phyloP scores from a whole-genome alignment of 306 rosid genomes.

The Malus sieversii region DNA sequence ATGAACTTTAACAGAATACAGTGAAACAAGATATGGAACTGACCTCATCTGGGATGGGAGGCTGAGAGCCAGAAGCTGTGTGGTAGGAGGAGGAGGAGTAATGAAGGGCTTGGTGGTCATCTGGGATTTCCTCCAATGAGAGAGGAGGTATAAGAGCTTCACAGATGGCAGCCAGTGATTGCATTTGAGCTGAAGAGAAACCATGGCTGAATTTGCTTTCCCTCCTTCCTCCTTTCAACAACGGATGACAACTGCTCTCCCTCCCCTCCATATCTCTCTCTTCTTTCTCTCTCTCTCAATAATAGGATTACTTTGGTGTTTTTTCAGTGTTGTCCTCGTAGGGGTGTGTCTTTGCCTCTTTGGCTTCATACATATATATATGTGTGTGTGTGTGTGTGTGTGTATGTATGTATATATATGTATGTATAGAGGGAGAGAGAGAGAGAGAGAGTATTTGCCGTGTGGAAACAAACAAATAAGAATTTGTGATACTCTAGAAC shows the following conservation, averaged over 20 bases:
- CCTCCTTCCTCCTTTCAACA: conserved; percentile 42
- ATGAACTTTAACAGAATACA: neutral
- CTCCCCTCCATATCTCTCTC: conserved; percentile 18
- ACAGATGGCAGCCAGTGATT: conserved; percentile 53
- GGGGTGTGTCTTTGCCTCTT: neutral
- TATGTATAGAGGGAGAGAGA: neutral
- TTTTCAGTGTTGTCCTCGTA: neutral
- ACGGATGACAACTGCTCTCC: conserved; percentile 30
- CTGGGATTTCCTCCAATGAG: conserved; percentile 6
- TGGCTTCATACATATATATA: neutral
- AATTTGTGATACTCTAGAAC: neutral
- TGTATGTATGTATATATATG: neutral
- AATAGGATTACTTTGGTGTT: neutral
- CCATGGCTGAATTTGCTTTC: conserved; percentile 50
- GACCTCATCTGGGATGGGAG: conserved; percentile 76
- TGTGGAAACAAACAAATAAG: neutral
- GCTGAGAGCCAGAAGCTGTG: conserved; percentile 48
- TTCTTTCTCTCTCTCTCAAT: conserved; percentile 1
- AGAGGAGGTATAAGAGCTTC: conserved; percentile 68
- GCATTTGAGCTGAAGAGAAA: conserved; percentile 53
- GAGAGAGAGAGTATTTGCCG: neutral
- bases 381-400: too few species aligned
- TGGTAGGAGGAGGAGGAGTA: conserved; percentile 39
- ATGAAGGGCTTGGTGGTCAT: conserved; percentile 20
- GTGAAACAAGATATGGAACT: neutral